phyloP scores from a whole-genome alignment of 805 yeast genomes.

The Tetrapisispora arboricola region DNA sequence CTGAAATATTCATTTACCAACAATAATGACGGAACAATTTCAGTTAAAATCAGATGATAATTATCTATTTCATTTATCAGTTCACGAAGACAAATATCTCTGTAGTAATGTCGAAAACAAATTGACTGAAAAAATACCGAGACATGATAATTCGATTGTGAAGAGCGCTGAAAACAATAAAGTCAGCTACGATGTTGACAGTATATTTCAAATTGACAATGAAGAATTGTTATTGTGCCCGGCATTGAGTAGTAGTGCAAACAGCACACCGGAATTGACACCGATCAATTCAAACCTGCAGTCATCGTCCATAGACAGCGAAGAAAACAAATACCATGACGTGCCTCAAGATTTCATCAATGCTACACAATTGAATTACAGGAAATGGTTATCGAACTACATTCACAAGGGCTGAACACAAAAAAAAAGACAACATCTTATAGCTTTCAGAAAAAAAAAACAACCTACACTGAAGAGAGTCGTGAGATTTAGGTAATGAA shows the following conservation, averaged over 20 bases:
- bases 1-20: too few species aligned
- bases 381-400: conserved; percentile 1
- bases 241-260: background rate
- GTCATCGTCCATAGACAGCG: background rate
- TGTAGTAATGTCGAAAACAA: background rate
- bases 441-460: too few species aligned
- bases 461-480: too few species aligned
- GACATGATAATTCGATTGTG: too few species aligned
- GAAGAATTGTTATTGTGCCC: background rate
- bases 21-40: background rate
- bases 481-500: too few species aligned
- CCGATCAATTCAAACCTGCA: background rate
- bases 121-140: background rate
- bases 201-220: background rate
- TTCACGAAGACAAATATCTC: background rate
- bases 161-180: too few species aligned
- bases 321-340: background rate
- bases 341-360: conserved; percentile 1
- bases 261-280: background rate
- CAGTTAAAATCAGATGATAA: background rate
- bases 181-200: background rate
- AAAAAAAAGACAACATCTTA: too few species aligned
- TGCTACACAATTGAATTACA: conserved; percentile 1
- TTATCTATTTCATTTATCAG: conserved; percentile 1
- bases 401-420: background rate